phyloP scores from a whole-genome alignment of 306 rosid genomes.

The Lotus japonicus region DNA sequence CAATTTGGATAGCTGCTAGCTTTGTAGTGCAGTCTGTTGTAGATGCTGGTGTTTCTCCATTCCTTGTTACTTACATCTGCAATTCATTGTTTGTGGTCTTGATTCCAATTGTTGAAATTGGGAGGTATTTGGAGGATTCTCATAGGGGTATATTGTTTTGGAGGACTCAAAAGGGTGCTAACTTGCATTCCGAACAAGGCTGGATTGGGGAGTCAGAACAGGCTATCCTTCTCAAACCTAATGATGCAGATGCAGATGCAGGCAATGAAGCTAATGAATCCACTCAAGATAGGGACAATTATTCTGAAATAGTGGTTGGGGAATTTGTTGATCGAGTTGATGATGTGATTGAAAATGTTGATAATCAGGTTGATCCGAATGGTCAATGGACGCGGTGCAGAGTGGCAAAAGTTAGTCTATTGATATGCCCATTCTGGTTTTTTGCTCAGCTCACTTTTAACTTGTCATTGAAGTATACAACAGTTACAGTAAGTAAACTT shows the following conservation, averaged over 20 bases:
- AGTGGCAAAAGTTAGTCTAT: constrained; percentile 83
- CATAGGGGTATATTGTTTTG: constrained; percentile 51
- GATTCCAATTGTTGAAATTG: constrained; percentile 79
- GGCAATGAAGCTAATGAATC: constrained; percentile 6
- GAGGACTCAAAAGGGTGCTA: constrained; percentile 30
- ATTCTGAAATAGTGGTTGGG: constrained; percentile 6
- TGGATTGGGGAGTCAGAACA: constrained; percentile 55
- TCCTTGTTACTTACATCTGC: constrained; percentile 85
- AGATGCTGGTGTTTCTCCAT: constrained; percentile 87
- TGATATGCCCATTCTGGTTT: constrained; percentile 93
- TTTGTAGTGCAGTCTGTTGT: constrained; percentile 96
- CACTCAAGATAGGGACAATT: constrained; percentile 11
- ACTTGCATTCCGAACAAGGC: constrained; percentile 9
- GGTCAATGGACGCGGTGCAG: constrained; percentile 87
- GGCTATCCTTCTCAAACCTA: constrained; percentile 51
- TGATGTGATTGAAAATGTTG: constrained; percentile 20
- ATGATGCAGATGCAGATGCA: constrained; percentile 28
- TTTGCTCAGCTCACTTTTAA: constrained; percentile 87
- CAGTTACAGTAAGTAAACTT: constrained; percentile 66
- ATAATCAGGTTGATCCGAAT: constrained; percentile 52
- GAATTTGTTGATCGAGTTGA: constrained; percentile 11
- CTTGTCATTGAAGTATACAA: constrained; percentile 86
- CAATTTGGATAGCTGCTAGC: constrained; percentile 98
- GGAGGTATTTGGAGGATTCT: constrained; percentile 67
- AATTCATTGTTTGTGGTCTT: constrained; percentile 83